Percentiles rank a stretch among this genome's conserved stretches.
phyloP scores from a whole-genome alignment of 192 early-diverging fungal species.

The Paraglomus brasilianum region DNA sequence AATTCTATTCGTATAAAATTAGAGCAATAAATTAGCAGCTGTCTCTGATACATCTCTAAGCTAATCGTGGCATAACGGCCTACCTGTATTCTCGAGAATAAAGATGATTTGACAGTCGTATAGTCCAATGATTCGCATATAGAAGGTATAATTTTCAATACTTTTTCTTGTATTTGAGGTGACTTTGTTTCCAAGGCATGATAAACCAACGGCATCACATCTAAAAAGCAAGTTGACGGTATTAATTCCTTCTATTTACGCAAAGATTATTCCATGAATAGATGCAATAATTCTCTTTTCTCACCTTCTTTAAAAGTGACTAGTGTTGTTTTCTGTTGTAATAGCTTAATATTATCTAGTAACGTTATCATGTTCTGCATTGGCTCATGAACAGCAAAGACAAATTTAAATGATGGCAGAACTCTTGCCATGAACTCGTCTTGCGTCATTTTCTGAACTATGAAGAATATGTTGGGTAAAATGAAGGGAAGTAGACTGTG shows the following conservation, averaged over 20 bases:
- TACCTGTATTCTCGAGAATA: slow-evolving; percentile 73
- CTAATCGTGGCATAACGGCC: not conserved
- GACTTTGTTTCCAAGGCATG: slow-evolving; percentile 56
- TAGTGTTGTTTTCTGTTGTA: slow-evolving; percentile 62
- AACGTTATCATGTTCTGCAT: slow-evolving; percentile 68
- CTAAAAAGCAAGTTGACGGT: slow-evolving; percentile 18
- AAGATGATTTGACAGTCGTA: slow-evolving; percentile 57
- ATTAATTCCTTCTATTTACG: not conserved
- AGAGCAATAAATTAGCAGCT: not conserved
- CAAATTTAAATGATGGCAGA: slow-evolving; percentile 59
- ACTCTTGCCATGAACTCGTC: slow-evolving; percentile 65
- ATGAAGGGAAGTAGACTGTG: slow-evolving; percentile 67
- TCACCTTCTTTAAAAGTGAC: slow-evolving; percentile 62
- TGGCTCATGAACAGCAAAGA: slow-evolving; percentile 60
- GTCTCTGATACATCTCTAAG: not conserved
- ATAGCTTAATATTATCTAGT: slow-evolving; percentile 62
- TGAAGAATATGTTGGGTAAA: slow-evolving; percentile 74
- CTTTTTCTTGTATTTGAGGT: slow-evolving; percentile 64
- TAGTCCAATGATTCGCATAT: slow-evolving; percentile 59
- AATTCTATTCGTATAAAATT: slow-evolving; percentile 38
- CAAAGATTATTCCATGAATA: not conserved
- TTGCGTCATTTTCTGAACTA: slow-evolving; percentile 57
- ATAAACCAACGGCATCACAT: slow-evolving; percentile 76
- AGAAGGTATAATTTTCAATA: slow-evolving; percentile 58
- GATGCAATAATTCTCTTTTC: not conserved